Evolutionary conservation across 2,329 filamentous ascomycete genomes (phyloP), one percentile per base, ranked within the genome.

Genomic region (Lachnellula willkommii): DNA sequence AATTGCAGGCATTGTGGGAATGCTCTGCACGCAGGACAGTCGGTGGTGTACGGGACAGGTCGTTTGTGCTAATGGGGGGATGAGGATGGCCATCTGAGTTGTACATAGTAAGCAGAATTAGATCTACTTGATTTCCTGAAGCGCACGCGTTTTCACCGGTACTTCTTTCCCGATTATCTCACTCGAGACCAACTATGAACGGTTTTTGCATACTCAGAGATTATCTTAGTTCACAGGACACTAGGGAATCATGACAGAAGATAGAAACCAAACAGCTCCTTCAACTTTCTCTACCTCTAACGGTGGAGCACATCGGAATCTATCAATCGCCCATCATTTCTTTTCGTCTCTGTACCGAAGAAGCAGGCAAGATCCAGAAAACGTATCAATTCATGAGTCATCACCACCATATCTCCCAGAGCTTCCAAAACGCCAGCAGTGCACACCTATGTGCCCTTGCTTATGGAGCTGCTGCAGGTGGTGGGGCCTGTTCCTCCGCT

Each of bases 21-120:
- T 92, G 87, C 72, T 92, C 22, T 90, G 87, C 68, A 79, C 80
- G 5, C 76, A 78, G 5, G 89, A 93, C 68, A 79, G 81, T n/a
- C 80, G 76, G 7, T 93, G 88, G 88, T 86, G 83, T 66, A 94
- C 89, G 0, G 89, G 89, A 1, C 87, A 86, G 70, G 86, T 91
- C 24, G 81, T 94, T 4, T 89, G 85, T 73, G 88, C 88, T 7
- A 93, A 93, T 68, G 89, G 89, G 1, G 89, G 89, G 6, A 85
- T 90, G 82, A 79, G 77, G 58, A 81, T 84, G 59, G 48, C 49
- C 15, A 57, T 62, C 11, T 62, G 49, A 56, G 22, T 26, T 22
- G 22, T 39, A 17, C 37, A 39, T 8, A n/a, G 7, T 28, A 15
- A 39, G 12, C n/a, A 17, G 5, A n/a, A 39, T 5, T 39, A 39